phyloP scores from a whole-genome alignment of 148 eudicot species.

The Simmondsia chinensis region DNA sequence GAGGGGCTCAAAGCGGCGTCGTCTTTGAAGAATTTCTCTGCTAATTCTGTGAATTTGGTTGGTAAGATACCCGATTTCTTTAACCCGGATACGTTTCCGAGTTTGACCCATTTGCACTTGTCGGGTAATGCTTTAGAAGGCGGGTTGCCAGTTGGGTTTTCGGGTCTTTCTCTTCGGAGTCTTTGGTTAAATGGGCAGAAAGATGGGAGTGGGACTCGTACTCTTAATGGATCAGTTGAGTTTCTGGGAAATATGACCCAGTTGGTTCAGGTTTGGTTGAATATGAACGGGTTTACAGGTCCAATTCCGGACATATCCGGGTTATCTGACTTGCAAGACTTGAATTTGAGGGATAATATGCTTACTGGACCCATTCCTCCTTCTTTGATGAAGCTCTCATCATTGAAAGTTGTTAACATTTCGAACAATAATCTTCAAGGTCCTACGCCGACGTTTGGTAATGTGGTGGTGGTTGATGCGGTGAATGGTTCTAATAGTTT shows the following conservation, averaged over 20 bases:
- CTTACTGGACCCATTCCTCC: slow-evolving; percentile 68
- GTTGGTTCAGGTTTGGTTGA: slow-evolving; percentile 57
- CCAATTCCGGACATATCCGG: slow-evolving; percentile 68
- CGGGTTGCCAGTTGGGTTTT: slow-evolving; percentile 38
- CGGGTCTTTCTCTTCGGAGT: slow-evolving; percentile 41
- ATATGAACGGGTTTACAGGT: slow-evolving; percentile 56
- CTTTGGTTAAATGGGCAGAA: slow-evolving; percentile 75
- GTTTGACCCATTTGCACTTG: slow-evolving; percentile 39
- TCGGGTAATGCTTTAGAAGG: slow-evolving; percentile 50
- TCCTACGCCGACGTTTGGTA: slow-evolving; percentile 38
- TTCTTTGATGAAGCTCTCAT: slow-evolving; percentile 24
- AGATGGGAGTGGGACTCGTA: slow-evolving; percentile 14
- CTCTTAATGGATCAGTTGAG: slow-evolving; percentile 46
- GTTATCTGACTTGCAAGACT: slow-evolving; percentile 26
- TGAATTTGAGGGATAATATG: slow-evolving; percentile 60
- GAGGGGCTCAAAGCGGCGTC: slow-evolving; percentile 25
- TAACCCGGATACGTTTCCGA: slow-evolving; percentile 24
- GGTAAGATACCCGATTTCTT: slow-evolving; percentile 55
- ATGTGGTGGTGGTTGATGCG: slow-evolving; percentile 33
- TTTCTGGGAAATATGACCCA: slow-evolving; percentile 66
- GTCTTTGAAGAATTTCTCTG: slow-evolving; percentile 44
- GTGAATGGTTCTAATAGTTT: slow-evolving; percentile 37
- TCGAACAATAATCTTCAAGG: slow-evolving; percentile 76
- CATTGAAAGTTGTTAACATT: slow-evolving; percentile 39
- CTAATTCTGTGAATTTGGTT: slow-evolving; percentile 34